Conservation (phyloP, 2,329 filamentous ascomycete species). For the Harringtonia lauricola region DNA sequence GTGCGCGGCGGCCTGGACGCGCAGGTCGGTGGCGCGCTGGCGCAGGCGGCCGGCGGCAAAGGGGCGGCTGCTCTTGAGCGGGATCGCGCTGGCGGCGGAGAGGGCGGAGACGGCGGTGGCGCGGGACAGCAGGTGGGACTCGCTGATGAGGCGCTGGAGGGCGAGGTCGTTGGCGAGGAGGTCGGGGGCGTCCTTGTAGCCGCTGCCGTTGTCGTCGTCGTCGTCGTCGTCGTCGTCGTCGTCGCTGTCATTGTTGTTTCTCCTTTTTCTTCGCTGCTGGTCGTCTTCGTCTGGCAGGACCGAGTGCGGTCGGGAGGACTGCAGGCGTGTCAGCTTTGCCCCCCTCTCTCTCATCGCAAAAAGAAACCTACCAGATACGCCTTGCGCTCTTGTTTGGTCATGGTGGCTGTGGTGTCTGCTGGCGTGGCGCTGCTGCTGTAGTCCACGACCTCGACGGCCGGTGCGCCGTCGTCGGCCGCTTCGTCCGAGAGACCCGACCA, state of each 20-base stretch:
- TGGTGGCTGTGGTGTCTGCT: constrained; percentile 16
- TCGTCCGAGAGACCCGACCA: constrained; percentile 54
- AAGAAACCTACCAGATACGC: constrained; percentile 55
- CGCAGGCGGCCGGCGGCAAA: constrained; percentile 58
- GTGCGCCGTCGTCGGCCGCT: constrained; percentile 21
- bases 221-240: constrained; percentile 9
- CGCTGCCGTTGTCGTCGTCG: constrained; percentile 17
- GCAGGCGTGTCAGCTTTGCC: constrained; percentile 16
- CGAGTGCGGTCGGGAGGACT: constrained; percentile 39
- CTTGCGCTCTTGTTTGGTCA: constrained; percentile 62
- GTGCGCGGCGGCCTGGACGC: constrained; percentile 71
- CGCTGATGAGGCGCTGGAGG: constrained; percentile 77
- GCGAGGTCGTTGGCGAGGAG: constrained; percentile 88
- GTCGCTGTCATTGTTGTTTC: neutral
- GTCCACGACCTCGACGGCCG: constrained; percentile 49
- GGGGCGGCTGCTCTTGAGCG: constrained; percentile 19
- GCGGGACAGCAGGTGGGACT: constrained; percentile 74
- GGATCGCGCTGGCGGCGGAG: constrained; percentile 23
- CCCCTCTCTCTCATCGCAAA: too few species aligned
- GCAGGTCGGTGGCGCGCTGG: constrained; percentile 72
- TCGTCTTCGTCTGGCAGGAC: constrained; percentile 2
- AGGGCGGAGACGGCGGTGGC: constrained; percentile 28
- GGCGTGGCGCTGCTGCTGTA: constrained; percentile 32
- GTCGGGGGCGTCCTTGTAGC: constrained; percentile 46
- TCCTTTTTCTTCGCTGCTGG: constrained; percentile 1